These are phyloP conservation scores for Alectoria sarmentosa DNA, from an alignment of 495 filamentous ascomycete species.

Conservation along the genomic window DNA sequence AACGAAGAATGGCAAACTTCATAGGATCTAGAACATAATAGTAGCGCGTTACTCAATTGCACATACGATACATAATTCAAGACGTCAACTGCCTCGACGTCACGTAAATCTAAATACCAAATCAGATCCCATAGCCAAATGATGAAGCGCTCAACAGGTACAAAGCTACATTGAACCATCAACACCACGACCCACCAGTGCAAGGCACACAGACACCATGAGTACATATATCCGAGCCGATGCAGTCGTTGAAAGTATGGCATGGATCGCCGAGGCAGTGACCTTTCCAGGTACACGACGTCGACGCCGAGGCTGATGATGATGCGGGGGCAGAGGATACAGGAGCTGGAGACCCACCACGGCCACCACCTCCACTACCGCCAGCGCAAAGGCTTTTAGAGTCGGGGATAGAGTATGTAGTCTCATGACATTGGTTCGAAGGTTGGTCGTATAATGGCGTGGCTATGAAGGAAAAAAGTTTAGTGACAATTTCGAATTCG, in stretches of 20 bases:
- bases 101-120: not conserved
- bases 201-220: not conserved
- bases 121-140: not conserved
- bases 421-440: conserved; percentile 4
- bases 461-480: not conserved
- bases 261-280: conserved; percentile 20
- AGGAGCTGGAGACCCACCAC: not conserved
- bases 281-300: conserved; percentile 18
- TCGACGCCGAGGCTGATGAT: not conserved
- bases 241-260: not conserved
- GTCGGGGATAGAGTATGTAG: conserved; percentile 10
- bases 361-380: conserved; percentile 1
- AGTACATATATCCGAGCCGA: not conserved
- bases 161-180: not conserved
- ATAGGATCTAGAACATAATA: too few relatives aligned
- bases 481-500: not conserved
- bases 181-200: not conserved
- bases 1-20: not conserved
- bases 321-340: not conserved
- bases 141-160: not conserved
- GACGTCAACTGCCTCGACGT: too few relatives aligned
- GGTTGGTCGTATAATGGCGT: conserved; percentile 13
- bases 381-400: conserved; percentile 14
- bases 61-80: too few relatives aligned
- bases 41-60: too few relatives aligned